Conservation (phyloP, 768 basidiomycete genomes). For the Cytidiella melzeri region DNA sequence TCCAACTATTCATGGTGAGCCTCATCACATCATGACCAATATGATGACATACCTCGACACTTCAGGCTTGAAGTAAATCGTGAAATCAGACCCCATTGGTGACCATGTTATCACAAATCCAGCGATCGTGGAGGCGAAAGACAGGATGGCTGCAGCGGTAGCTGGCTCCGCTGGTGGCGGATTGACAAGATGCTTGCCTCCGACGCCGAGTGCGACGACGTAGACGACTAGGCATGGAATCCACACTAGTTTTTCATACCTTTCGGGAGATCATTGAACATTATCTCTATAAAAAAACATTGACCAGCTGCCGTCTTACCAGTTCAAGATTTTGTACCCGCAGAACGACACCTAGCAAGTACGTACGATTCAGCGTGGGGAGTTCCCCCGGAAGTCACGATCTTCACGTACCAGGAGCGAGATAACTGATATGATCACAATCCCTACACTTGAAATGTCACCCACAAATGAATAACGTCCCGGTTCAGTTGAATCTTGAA, state of each 20-base stretch:
- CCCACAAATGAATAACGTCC: too few relatives aligned
- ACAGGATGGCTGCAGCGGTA: slow-evolving; percentile 47
- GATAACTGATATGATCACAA: slow-evolving; percentile 67
- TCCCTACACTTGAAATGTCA: slow-evolving; percentile 73
- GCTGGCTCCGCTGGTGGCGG: slow-evolving; percentile 46
- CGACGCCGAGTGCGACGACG: slow-evolving; percentile 64
- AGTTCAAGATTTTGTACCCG: slow-evolving; percentile 56
- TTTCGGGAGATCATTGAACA: slow-evolving; percentile 10
- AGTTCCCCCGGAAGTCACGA: not conserved
- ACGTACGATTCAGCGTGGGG: not conserved
- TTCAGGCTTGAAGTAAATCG: slow-evolving; percentile 56
- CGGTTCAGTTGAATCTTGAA: too few relatives aligned
- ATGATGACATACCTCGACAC: slow-evolving; percentile 43
- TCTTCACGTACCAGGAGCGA: slow-evolving; percentile 50
- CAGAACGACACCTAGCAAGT: slow-evolving; percentile 51
- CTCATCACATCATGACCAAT: too few relatives aligned
- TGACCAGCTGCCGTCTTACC: slow-evolving; percentile 31
- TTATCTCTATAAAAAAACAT: too few relatives aligned
- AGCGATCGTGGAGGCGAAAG: slow-evolving; percentile 63
- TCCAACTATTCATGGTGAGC: slow-evolving; percentile 34
- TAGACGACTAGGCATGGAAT: slow-evolving; percentile 73
- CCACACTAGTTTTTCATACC: slow-evolving; percentile 77
- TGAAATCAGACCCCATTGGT: slow-evolving; percentile 64
- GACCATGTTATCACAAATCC: slow-evolving; percentile 68
- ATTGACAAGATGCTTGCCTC: slow-evolving; percentile 59